Evolutionary conservation across 2,329 filamentous ascomycete species (phyloP).

Genomic region (Xylaria sp.): DNA sequence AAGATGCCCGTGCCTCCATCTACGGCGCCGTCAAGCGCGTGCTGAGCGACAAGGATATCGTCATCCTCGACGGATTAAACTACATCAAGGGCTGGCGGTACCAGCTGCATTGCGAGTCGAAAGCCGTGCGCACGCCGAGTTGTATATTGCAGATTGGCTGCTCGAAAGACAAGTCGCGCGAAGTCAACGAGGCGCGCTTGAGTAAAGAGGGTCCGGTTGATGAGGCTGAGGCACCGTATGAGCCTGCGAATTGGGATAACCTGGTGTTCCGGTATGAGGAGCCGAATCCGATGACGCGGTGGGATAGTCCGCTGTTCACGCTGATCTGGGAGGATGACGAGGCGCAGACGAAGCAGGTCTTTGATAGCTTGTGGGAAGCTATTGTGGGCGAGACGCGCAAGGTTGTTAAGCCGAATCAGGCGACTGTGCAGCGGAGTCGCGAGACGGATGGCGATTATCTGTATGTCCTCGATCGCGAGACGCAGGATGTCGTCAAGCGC

Average conservation of each 20-base stretch:
- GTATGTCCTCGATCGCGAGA: slow-evolving; percentile 72
- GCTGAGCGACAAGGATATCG: slow-evolving; percentile 66
- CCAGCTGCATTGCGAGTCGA: slow-evolving; percentile 79
- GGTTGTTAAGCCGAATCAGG: slow-evolving; percentile 65
- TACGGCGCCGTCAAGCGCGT: slow-evolving; percentile 75
- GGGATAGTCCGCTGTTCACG: slow-evolving; percentile 79
- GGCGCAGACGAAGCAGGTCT: slow-evolving; percentile 50
- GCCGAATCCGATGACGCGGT: slow-evolving; percentile 76
- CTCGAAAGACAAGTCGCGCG: slow-evolving; percentile 44
- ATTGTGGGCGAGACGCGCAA: slow-evolving; percentile 60
- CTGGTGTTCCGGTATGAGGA: slow-evolving; percentile 80
- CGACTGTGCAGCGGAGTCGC: slow-evolving; percentile 60
- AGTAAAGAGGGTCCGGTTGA: slow-evolving; percentile 25
- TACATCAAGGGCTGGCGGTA: slow-evolving; percentile 91
- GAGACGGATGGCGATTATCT: slow-evolving; percentile 68
- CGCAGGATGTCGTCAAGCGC: slow-evolving; percentile 67
- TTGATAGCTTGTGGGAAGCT: slow-evolving; percentile 68
- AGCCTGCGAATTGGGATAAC: slow-evolving; percentile 64
- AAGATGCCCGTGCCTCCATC: slow-evolving; percentile 71
- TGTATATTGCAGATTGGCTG: slow-evolving; percentile 66
- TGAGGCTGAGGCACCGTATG: slow-evolving; percentile 46
- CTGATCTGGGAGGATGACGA: slow-evolving; percentile 69
- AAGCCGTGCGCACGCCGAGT: slow-evolving; percentile 68
- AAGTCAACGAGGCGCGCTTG: slow-evolving; percentile 57
- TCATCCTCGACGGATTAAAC: slow-evolving; percentile 74